Base-by-base conservation (phyloP, 805 yeast genomes). In the Debaryomyces prosopidis region DNA sequence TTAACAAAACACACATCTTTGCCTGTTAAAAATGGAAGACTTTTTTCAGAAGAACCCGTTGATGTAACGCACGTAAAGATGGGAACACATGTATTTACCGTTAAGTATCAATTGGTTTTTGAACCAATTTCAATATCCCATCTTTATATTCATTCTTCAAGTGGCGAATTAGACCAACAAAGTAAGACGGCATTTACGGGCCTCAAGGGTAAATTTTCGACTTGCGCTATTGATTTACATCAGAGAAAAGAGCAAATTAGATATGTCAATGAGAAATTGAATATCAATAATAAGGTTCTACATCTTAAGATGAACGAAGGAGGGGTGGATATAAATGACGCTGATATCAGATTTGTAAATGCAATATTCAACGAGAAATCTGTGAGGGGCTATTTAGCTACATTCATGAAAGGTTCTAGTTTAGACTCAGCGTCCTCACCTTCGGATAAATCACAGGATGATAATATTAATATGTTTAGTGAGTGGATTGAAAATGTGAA, bases 281-380 rank as follows among this genome's bases (percentile, higher is more conserved):
- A 63, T 10, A 68, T 69, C 27, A 59, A 58, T 27, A 68, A 65
- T 44, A 59, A 66, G 45, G 60, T 68, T 2, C 67, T 79, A 63
- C 79, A 78, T 45, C 75, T 87, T 65, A 79, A 77, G 50, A 73
- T 85, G 72, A 78, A 83, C 49, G 66, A 75, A 39, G 92, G 88
- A 4, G 89, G 86, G 57, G 75, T 89, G 18, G 87, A 85, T 53
- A 78, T 87, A 46, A 71, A 76, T 11, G 77, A 77, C 15, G 83
- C 89, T 5, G 96, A 89, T 59, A 62, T 89, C 10, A 66, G 96
- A 40, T 75, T 85, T 5, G 53, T 89, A 2, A 73, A 79, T 23
- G 89, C 92, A 0, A 65, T 72, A 4, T 85, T 88, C 62, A 75
- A 77, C 39, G 89, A 85, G 46, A 63, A 71, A 5, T 73, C 84